Evolutionary conservation across 2,329 filamentous ascomycete genomes (phyloP).

Genomic region (Myriosclerotinia duriaeana): DNA sequence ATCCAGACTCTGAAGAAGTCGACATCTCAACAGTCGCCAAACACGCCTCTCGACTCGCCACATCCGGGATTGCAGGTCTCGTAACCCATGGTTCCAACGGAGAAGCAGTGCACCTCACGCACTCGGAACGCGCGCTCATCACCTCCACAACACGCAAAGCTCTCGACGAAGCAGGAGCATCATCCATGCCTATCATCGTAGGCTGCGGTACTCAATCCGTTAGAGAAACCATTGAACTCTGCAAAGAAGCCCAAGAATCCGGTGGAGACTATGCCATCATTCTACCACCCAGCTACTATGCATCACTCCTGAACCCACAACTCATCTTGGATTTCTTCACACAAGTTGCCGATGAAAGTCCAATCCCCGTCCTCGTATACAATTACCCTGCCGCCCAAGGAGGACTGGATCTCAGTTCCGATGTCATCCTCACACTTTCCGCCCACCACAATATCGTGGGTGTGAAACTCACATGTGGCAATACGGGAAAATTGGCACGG

Average conservation of each 20-base stretch:
- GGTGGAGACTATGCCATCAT: slow-evolving; percentile 44
- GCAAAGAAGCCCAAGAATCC: slow-evolving; percentile 42
- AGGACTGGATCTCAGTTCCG: slow-evolving; percentile 48
- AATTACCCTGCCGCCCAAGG: slow-evolving; percentile 48
- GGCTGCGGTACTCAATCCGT: slow-evolving; percentile 46
- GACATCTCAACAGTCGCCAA: slow-evolving; percentile 22
- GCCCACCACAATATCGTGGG: slow-evolving; percentile 42
- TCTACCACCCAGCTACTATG: slow-evolving; percentile 45
- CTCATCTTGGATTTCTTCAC: slow-evolving; percentile 56
- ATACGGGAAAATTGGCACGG: slow-evolving; percentile 48
- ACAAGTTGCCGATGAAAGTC: slow-evolving; percentile 43
- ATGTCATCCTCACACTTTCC: slow-evolving; percentile 40
- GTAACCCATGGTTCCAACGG: slow-evolving; percentile 49
- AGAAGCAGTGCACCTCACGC: slow-evolving; percentile 46
- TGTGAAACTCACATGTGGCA: slow-evolving; percentile 44
- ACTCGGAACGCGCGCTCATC: slow-evolving; percentile 44
- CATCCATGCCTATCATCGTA: slow-evolving; percentile 44
- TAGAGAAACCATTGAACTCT: slow-evolving; percentile 45
- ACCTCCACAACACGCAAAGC: slow-evolving; percentile 43
- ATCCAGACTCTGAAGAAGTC: slow-evolving; percentile 26
- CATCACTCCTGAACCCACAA: slow-evolving; percentile 46
- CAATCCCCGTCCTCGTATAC: slow-evolving; percentile 48
- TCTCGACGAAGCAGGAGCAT: slow-evolving; percentile 35
- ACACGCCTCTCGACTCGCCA: slow-evolving; percentile 53
- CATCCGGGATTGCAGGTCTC: slow-evolving; percentile 35